Evolutionary conservation across 495 filamentous ascomycete species (phyloP), one percentile per base, ranked within the genome.

Genomic region (Penicillium canariense): DNA sequence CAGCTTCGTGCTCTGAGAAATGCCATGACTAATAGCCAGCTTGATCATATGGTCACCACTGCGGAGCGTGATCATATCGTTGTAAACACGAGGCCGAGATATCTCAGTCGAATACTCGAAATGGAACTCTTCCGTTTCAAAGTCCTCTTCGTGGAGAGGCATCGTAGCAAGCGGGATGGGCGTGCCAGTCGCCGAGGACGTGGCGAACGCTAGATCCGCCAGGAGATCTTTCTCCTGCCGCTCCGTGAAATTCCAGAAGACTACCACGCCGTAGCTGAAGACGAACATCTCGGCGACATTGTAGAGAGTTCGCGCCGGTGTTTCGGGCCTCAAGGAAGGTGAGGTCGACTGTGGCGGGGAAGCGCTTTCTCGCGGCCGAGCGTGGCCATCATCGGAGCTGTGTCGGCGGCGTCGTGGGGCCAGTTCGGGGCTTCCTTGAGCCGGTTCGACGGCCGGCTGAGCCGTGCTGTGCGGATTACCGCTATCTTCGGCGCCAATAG

Each of bases 41-140:
- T 97, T 97, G 65, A 97, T 94, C 94, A 97, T 97, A 76, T 97
- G 95, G 73, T 99, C 94, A 14, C 90, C 89, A 38, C 87, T 91
- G 27, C 91, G 81, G 11, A 99, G 77, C 0, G 94, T 99, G 67
- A 99, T 97, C 95, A 99, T 97, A 67, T 99, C 94, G 68, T 99
- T 96, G 72, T 90, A 99, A 51, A 99, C 87, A 51, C 94, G 80
- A 7, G 94, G 95, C 22, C 91, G 81, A 35, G 89, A 85, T 23
- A 92, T 89, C 45, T 88, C 80, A 1, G 84, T 81, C 54, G 87
- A 92, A 71, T 99, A 99, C 65, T 97, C 91, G 71, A 99, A 97
- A 71, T 99, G 95, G 67, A 99, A 96, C 63, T 97, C 93, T 63
- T 99, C 94, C 3, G 90, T 97, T 74, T 99, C 94, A 62, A 96